Base-by-base conservation (phyloP, 1,284 basidiomycete genomes). In the Heterobasidion annosum region DNA sequence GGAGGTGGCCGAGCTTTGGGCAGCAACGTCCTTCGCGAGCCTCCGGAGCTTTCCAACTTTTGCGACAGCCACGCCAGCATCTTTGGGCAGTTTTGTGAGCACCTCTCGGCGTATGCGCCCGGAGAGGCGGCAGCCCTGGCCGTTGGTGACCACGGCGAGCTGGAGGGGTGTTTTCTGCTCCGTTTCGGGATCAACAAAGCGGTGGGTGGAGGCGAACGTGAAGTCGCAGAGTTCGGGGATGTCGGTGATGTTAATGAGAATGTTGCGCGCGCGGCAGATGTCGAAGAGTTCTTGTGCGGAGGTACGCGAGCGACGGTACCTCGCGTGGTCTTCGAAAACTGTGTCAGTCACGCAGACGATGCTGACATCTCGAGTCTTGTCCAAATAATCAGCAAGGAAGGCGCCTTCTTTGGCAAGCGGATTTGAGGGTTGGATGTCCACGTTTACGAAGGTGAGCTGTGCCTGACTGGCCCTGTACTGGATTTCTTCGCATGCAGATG, bases 71-170 rank as follows among this genome's bases (percentile, higher is more conserved):
- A 71, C 71, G 0, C 93, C 95, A 0, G 91, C 78, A 15, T 88
- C 83, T 54, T 75, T 77, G 0, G 93, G 85, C 2, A 99, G 71
- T 37, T 78, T 77, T 0, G 85, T 74, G 2, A 96, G 84, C 50
- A 98, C 83, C 44, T 98, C 93, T 32, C 96, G 74, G 46, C 84
- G 81, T 42, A 99, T 73, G 9, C 95, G 77, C 1, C 85, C 81
- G 0, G 88, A 89, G 2, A 99, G 74, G 12, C 96, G 75, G 64
- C 96, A 98, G 1, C 95, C 96, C 57, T 88, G 81, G 0, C 93
- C 93, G 62, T 97, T 98, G 1, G 95, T 95, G 0, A 93, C 92
- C 1, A 98, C 81, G 0, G 89, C 91, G 10, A 99, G 71, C 64
- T 98, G 93, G 0, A 98, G 73, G 1, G 88, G 72, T 0, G 81